Evolutionary conservation across 257 asterid genomes (phyloP).

Genomic region (Nicotiana knightiana): DNA sequence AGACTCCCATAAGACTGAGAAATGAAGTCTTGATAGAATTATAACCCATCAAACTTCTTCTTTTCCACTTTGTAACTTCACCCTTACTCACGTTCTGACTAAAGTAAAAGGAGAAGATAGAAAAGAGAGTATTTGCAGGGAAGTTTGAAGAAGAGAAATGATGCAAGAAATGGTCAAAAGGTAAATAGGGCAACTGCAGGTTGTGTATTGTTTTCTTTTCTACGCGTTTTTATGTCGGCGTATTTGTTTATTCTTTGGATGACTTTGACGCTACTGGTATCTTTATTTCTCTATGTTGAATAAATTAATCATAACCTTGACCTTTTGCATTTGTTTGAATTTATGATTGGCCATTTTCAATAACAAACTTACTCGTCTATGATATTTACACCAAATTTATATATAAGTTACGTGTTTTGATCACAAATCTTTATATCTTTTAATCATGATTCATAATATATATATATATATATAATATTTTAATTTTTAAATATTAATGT

Average conservation of each 20-base stretch:
- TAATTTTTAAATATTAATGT: too few species aligned
- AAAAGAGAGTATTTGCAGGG: not conserved
- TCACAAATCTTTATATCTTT: too few species aligned
- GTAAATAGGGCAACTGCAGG: not conserved
- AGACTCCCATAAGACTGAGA: not conserved
- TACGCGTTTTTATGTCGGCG: constrained; percentile 7
- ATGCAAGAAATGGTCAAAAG: not conserved
- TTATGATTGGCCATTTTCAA: not conserved
- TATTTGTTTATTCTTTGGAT: not conserved
- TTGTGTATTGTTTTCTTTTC: not conserved
- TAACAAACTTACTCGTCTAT: too few species aligned
- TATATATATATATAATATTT: too few species aligned
- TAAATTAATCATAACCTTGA: not conserved
- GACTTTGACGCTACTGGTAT: not conserved
- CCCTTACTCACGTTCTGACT: not conserved
- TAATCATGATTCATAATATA: too few species aligned
- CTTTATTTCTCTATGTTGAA: not conserved
- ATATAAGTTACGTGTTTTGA: too few species aligned
- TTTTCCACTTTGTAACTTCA: not conserved
- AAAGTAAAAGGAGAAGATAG: not conserved
- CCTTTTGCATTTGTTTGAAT: not conserved
- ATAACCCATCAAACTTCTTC: not conserved
- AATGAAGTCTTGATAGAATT: not conserved
- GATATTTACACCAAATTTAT: too few species aligned
- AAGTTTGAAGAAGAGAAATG: not conserved